Conservation (phyloP, 495 filamentous ascomycete species). For the Achaetomiella virescens region DNA sequence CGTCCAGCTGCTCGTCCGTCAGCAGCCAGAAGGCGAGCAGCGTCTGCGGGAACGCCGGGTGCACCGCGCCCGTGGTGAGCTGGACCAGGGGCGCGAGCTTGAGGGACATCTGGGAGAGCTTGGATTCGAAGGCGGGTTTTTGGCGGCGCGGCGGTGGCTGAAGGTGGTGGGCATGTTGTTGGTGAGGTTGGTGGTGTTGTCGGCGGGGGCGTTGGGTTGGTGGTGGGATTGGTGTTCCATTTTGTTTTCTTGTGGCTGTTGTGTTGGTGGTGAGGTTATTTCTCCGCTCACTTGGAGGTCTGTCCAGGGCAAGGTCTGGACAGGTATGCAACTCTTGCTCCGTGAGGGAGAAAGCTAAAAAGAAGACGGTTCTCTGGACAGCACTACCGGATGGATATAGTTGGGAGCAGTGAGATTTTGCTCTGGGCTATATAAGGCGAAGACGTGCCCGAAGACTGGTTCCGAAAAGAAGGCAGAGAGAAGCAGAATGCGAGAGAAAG, state of each 20-base stretch:
- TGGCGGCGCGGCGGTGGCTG: slow-evolving; percentile 27
- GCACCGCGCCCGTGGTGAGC: slow-evolving; percentile 51
- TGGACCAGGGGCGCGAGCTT: slow-evolving; percentile 52
- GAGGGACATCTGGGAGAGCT: slow-evolving; percentile 43
- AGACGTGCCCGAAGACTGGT: neutral
- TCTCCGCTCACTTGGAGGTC: too few species aligned
- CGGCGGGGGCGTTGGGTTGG: slow-evolving; percentile 2
- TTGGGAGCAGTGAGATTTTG: neutral
- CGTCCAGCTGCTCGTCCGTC: slow-evolving; percentile 62
- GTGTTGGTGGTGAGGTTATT: neutral
- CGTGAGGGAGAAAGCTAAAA: too few species aligned
- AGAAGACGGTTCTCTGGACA: too few species aligned
- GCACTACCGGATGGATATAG: neutral
- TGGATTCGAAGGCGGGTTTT: slow-evolving; percentile 34
- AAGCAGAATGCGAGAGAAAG: slow-evolving; percentile 3
- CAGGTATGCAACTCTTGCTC: too few species aligned
- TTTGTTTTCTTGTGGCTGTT: slow-evolving; percentile 1
- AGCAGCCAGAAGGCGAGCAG: slow-evolving; percentile 70
- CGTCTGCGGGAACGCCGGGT: slow-evolving; percentile 61
- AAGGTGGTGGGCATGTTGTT: slow-evolving; percentile 10
- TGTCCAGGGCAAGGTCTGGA: too few species aligned
- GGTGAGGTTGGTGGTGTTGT: neutral
- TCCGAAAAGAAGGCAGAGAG: neutral
- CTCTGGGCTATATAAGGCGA: too few species aligned
- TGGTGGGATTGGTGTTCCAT: slow-evolving; percentile 13